A percentile compares a stretch with the other conserved stretches of the same genome.
Conservation (phyloP, 139 green algal species). For the Chlamydomonas sphaeroides region DNA sequence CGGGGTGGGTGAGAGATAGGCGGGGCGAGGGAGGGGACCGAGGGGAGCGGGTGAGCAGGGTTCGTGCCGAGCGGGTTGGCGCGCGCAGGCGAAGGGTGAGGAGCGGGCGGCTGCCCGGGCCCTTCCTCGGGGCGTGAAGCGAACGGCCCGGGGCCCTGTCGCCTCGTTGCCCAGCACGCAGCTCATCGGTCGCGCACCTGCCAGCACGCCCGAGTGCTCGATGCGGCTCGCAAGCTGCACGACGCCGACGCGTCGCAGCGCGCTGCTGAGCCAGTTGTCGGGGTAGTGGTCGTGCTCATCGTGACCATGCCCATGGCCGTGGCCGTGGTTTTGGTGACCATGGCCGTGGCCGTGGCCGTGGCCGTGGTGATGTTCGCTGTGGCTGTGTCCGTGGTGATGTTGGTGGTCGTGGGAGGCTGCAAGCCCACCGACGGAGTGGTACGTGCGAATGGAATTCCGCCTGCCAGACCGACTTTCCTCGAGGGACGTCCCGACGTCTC, state of each 20-base stretch:
- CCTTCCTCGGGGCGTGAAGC: too few species aligned
- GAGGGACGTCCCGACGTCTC: too few species aligned
- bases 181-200: slow-evolving; percentile 11
- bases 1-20: neutral
- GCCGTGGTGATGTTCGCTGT: neutral
- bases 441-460: too few species aligned
- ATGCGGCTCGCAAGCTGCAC: slow-evolving; percentile 52
- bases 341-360: neutral
- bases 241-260: slow-evolving; percentile 50
- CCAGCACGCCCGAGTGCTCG: slow-evolving; percentile 45
- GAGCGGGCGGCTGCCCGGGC: neutral
- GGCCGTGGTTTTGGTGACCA: neutral
- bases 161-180: too few species aligned
- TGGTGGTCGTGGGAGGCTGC: too few species aligned
- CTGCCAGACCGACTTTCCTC: too few species aligned
- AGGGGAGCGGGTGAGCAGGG: neutral
- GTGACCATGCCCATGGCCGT: slow-evolving; percentile 30
- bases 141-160: too few species aligned
- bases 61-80: too few species aligned
- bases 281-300: slow-evolving; percentile 30
- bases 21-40: neutral
- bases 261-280: slow-evolving; percentile 50
- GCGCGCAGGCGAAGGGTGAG: neutral
- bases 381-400: neutral
- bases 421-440: too few species aligned